Conservation (phyloP, 106 monocot species). For the Dioscorea dumetorum region DNA sequence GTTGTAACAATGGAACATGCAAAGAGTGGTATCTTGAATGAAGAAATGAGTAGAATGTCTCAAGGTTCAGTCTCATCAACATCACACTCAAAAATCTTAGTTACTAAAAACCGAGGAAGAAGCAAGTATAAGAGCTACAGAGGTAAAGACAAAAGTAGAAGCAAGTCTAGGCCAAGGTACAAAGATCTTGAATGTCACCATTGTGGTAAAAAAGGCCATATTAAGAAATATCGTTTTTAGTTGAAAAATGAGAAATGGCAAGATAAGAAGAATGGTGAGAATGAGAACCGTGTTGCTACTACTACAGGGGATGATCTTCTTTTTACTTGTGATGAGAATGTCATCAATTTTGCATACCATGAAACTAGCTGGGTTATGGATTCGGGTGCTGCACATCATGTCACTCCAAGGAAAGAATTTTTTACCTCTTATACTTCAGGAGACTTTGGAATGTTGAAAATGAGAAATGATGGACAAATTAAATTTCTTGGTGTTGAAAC, state of each 20-base stretch:
- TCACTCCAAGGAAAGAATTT: too few relatives aligned
- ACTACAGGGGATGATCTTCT: neutral
- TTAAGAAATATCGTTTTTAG: neutral
- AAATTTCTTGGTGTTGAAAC: constrained; percentile 5
- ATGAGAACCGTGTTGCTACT: neutral
- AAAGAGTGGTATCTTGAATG: neutral
- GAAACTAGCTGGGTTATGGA: constrained; percentile 2
- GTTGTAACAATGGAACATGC: neutral
- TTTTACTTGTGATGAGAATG: neutral
- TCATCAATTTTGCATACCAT: neutral
- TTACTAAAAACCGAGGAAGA: neutral
- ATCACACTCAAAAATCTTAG: neutral
- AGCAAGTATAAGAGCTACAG: neutral
- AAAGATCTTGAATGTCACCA: too few relatives aligned
- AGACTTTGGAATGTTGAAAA: constrained; percentile 9
- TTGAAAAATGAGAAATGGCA: neutral
- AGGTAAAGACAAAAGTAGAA: neutral
- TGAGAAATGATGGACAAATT: neutral
- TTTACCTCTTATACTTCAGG: constrained; percentile 9
- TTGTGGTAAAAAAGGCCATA: too few relatives aligned
- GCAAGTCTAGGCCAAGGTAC: too few relatives aligned
- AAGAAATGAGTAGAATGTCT: neutral
- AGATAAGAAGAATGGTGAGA: neutral
- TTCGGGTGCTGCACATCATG: neutral
- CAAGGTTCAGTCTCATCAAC: neutral